Percentiles rank a stretch among this genome's conserved stretches.
Evolutionary conservation across 768 basidiomycete genomes (phyloP).

Genomic region (Vararia minispora): DNA sequence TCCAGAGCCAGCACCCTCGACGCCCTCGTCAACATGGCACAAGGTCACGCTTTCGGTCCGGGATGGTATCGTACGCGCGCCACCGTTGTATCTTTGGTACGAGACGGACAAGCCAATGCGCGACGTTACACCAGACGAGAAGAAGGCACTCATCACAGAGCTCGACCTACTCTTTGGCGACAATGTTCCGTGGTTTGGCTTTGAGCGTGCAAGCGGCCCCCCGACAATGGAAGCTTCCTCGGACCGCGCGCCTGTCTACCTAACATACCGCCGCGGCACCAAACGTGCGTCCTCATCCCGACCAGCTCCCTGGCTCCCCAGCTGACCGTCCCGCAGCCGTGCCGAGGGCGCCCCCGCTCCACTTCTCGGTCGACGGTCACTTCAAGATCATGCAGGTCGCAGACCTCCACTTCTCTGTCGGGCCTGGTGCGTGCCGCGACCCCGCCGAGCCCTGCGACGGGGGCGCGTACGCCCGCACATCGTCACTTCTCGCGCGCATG

Average conservation of each 20-base stretch:
- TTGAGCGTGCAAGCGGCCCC: conserved; percentile 56
- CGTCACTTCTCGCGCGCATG: conserved; percentile 54
- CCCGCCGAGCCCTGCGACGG: conserved; percentile 32
- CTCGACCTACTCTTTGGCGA: conserved; percentile 87
- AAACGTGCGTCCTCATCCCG: conserved; percentile 37
- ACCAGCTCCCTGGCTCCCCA: background rate
- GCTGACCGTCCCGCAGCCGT: conserved; percentile 30
- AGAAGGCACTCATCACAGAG: conserved; percentile 68
- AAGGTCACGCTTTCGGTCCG: conserved; percentile 52
- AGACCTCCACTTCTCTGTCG: conserved; percentile 87
- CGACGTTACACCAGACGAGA: conserved; percentile 48
- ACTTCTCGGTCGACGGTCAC: conserved; percentile 72
- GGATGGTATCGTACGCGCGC: conserved; percentile 44
- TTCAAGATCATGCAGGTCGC: conserved; percentile 90
- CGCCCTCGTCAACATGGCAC: conserved; percentile 44
- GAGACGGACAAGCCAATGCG: conserved; percentile 50
- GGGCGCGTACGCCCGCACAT: conserved; percentile 70
- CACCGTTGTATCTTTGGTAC: conserved; percentile 73
- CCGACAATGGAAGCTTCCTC: conserved; percentile 34
- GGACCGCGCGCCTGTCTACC: conserved; percentile 39
- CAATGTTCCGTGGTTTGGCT: conserved; percentile 78
- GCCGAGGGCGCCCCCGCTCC: conserved; percentile 65
- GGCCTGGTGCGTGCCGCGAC: conserved; percentile 68
- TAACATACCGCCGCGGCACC: conserved; percentile 66
- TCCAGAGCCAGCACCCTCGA: conserved; percentile 35